Percentiles rank a stretch among this genome's conserved stretches.
phyloP scores from a whole-genome alignment of 805 yeast species.

The Myxozyma sirexii region DNA sequence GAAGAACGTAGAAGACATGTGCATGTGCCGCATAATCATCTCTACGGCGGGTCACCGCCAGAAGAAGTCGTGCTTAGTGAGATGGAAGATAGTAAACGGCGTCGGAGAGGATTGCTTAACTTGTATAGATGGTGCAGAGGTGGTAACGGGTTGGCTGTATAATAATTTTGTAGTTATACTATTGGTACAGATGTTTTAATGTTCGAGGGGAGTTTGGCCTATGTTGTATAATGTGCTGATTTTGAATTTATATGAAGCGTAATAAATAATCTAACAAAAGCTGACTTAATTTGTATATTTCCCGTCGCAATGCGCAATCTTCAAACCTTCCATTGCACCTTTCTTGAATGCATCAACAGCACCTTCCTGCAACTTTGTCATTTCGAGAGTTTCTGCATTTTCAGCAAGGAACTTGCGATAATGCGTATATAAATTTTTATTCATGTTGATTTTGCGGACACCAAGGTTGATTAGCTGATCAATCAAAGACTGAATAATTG shows the following conservation, averaged over 20 bases:
- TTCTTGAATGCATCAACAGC: slow-evolving; percentile 36
- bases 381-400: slow-evolving; percentile 35
- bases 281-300: background rate
- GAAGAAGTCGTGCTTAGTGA: slow-evolving; percentile 36
- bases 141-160: slow-evolving; percentile 46
- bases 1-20: slow-evolving; percentile 25
- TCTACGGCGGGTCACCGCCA: slow-evolving; percentile 29
- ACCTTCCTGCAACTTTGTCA: slow-evolving; percentile 41
- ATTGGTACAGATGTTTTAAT: background rate
- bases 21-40: slow-evolving; percentile 24
- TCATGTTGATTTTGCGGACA: slow-evolving; percentile 44
- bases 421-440: slow-evolving; percentile 40
- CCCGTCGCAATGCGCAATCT: slow-evolving; percentile 8
- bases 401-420: slow-evolving; percentile 38
- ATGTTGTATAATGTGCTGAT: background rate
- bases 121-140: slow-evolving; percentile 45
- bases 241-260: background rate
- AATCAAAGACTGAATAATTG: slow-evolving; percentile 16
- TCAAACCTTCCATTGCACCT: slow-evolving; percentile 42
- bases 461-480: slow-evolving; percentile 37
- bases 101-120: slow-evolving; percentile 42
- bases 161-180: background rate
- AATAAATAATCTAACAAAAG: background rate
- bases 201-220: background rate
- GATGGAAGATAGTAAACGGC: slow-evolving; percentile 35